These are phyloP conservation scores for Antrodiella citrinella DNA, from an alignment of 768 basidiomycete genomes.

Conservation along the genomic window DNA sequence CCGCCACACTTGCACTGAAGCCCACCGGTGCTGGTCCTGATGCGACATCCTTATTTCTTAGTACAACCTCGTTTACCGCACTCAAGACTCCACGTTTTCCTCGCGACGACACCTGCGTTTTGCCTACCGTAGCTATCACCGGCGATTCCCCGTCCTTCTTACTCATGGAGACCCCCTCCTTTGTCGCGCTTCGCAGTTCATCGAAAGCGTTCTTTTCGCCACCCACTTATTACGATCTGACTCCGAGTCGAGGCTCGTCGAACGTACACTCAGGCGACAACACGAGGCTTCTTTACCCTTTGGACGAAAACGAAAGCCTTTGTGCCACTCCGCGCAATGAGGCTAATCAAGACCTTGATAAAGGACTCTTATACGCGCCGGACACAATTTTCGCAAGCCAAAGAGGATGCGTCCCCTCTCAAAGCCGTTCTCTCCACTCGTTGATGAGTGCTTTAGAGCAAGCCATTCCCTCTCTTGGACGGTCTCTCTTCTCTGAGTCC, in stretches of 20 bases:
- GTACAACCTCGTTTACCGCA: background rate
- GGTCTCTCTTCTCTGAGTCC: background rate
- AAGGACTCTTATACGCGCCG: background rate
- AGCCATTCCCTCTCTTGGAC: background rate
- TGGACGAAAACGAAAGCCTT: background rate
- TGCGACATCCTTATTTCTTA: background rate
- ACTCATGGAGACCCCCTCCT: background rate
- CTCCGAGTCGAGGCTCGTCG: background rate
- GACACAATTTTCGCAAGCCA: background rate
- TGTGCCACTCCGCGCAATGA: background rate
- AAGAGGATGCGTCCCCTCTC: background rate
- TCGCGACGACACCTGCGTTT: background rate
- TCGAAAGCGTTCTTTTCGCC: background rate
- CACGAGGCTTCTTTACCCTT: background rate
- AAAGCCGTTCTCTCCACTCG: background rate
- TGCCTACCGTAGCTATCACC: background rate
- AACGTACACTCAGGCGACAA: background rate
- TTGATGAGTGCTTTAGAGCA: background rate
- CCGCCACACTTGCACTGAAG: background rate
- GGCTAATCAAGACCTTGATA: background rate
- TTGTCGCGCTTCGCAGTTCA: background rate
- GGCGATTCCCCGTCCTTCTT: background rate
- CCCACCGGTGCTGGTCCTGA: background rate
- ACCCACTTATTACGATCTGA: background rate
- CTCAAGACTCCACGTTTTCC: background rate